Evolutionary conservation across 305 asterid species (phyloP).

Genomic region (Fraxinus platypoda): DNA sequence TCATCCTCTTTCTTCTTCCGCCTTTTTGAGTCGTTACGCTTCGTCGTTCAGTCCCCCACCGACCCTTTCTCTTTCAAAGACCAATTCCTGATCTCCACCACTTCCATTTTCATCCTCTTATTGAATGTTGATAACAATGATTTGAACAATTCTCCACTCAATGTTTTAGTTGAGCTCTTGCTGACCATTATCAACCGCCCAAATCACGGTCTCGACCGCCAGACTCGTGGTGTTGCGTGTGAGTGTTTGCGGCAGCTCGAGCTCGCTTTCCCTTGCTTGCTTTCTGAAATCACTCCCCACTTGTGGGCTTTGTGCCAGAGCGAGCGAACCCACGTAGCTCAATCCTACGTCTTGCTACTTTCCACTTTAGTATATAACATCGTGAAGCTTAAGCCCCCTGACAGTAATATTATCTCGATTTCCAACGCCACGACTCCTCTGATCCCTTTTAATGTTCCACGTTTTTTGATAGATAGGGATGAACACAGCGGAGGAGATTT

Average conservation of each 20-base stretch:
- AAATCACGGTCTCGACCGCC: constrained; percentile 81
- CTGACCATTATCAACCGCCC: constrained; percentile 81
- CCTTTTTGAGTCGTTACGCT: constrained; percentile 64
- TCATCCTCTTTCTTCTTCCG: constrained; percentile 35
- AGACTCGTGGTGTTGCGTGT: constrained; percentile 74
- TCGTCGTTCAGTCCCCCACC: constrained; percentile 65
- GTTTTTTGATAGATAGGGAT: constrained; percentile 42
- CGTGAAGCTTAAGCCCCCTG: constrained; percentile 50
- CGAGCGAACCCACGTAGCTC: constrained; percentile 87
- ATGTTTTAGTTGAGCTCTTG: constrained; percentile 66
- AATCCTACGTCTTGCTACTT: constrained; percentile 61
- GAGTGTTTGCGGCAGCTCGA: constrained; percentile 93
- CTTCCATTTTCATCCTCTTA: constrained; percentile 52
- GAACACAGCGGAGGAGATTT: constrained; percentile 24
- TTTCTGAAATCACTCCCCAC: constrained; percentile 61
- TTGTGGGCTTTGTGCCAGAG: constrained; percentile 75
- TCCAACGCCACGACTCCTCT: constrained; percentile 53
- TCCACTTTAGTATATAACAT: constrained; percentile 49
- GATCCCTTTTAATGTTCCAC: constrained; percentile 73
- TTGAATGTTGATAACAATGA: constrained; percentile 3
- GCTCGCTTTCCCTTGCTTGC: constrained; percentile 72
- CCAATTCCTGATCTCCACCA: constrained; percentile 66
- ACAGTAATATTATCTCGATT: constrained; percentile 35
- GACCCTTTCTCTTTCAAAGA: constrained; percentile 69
- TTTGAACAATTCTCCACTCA: constrained; percentile 26